Evolutionary conservation across 176 grass and related monocot genomes (phyloP), one percentile per base, ranked within the genome.

Genomic region (Musa beccarii): DNA sequence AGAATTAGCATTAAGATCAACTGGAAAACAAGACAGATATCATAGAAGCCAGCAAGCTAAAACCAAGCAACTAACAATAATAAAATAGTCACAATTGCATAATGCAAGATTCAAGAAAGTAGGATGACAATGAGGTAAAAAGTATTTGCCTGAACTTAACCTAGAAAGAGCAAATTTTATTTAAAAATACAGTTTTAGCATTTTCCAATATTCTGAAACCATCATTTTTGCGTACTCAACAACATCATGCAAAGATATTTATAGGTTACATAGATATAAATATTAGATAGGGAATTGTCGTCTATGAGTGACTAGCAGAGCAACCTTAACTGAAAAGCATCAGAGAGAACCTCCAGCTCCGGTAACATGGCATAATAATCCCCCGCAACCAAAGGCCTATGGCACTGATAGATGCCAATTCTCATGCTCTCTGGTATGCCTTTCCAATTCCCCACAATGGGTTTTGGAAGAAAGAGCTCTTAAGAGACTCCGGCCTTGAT

Each of bases 401-500:
- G 68, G 68, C 68, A 71, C 8, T 21, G 11, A 21, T 4, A 52
- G 6, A 20, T 71, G 68, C 68, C 68, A 71, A 71, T 71, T 71
- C 68, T 71, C 68, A n/a, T 11, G 68, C 68, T 71, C 68, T 71
- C 43, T 71, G 50, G 68, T 71, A 49, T 71, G 14, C 49, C 68
- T 71, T 71, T 51, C 68, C 34, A 71, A 71, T 52, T 10, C 25
- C 68, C 68, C 68, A 17, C 17, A 51, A 52, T 52, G 50, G 68
- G 68, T 12, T 71, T 71, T n/a, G 68, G n/a, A 17, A 71, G 52
- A 71, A 22, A 71, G 68, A 71, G 68, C 68, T 71, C 49, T 14
- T 71, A 43, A 12, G 50, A 71, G 68, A 71, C 68, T 71, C 50
- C 68, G 52, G 49, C 68, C 68, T 71, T 71, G 68, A 51, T 71